phyloP scores from a whole-genome alignment of 345 rosid species.

The Psidium guajava region DNA sequence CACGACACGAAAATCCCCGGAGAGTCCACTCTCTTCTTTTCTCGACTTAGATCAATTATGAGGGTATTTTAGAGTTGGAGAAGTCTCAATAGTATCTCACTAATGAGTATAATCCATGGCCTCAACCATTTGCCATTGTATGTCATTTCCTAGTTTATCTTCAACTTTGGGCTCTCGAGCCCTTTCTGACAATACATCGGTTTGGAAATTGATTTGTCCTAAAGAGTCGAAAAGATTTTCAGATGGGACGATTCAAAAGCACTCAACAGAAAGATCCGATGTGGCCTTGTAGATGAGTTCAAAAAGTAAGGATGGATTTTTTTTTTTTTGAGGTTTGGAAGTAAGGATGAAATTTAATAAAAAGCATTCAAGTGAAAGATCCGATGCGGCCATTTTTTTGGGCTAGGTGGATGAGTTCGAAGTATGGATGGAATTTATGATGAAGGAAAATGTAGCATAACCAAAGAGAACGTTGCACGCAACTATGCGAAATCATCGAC shows the following conservation, averaged over 20 bases:
- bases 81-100: background rate
- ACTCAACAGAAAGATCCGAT: background rate
- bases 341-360: too few relatives aligned
- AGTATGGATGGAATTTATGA: background rate
- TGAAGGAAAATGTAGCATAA: background rate
- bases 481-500: background rate
- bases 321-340: too few relatives aligned
- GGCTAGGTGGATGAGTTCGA: background rate
- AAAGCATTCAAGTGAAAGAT: background rate
- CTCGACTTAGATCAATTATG: background rate
- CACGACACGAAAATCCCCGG: too few relatives aligned
- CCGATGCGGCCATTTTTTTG: background rate
- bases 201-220: background rate
- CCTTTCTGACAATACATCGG: too few relatives aligned
- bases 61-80: background rate
- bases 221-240: background rate
- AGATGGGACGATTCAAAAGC: background rate
- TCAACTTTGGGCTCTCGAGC: background rate
- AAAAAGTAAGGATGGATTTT: too few relatives aligned
- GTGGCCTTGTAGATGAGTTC: too few relatives aligned
- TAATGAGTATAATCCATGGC: background rate
- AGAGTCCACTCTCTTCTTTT: background rate
- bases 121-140: background rate
- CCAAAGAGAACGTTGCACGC: accelerated
- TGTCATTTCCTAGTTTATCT: background rate